A percentile compares a stretch with the other conserved stretches of the same genome.
Evolutionary conservation across 2,329 filamentous ascomycete genomes (phyloP).

Genomic region (Penicillium sp.): DNA sequence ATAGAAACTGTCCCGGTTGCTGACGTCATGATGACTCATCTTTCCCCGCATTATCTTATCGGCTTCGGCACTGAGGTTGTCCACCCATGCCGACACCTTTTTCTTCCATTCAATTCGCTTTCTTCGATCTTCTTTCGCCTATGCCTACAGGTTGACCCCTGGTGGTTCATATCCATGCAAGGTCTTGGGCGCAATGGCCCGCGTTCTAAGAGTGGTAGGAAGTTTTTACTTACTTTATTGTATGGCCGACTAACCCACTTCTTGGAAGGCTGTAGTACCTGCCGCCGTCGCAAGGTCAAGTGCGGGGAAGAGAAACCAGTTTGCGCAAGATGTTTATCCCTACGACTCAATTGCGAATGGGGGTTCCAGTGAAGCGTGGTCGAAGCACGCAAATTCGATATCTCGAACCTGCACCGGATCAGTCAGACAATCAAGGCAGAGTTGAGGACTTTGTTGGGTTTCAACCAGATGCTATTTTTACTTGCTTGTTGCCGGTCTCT

Average conservation of each 20-base stretch:
- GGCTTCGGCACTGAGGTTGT: constrained; percentile 1
- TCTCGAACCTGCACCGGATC: constrained; percentile 24
- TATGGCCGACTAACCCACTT: background rate
- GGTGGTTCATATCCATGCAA: constrained; percentile 25
- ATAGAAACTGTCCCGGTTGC: background rate
- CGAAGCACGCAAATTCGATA: constrained; percentile 25
- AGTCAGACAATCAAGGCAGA: background rate
- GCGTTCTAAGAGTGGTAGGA: constrained; percentile 40
- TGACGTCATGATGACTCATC: constrained; percentile 6
- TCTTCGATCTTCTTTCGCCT: background rate
- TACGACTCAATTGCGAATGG: constrained; percentile 37
- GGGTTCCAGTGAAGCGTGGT: constrained; percentile 29
- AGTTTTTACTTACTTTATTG: background rate
- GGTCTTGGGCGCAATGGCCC: constrained; percentile 34
- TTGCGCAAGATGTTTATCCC: constrained; percentile 33
- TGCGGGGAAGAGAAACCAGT: constrained; percentile 36
- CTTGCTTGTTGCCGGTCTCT: constrained; percentile 18
- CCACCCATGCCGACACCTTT: background rate
- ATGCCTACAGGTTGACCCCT: constrained; percentile 16
- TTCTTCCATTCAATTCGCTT: background rate
- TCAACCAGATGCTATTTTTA: constrained; percentile 10
- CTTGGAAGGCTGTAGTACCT: constrained; percentile 38
- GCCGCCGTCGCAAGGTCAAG: constrained; percentile 38
- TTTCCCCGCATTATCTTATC: constrained; percentile 7
- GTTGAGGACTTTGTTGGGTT: constrained; percentile 8